Conservation (phyloP, 805 yeast genomes). For the Barnettozyma populi region DNA sequence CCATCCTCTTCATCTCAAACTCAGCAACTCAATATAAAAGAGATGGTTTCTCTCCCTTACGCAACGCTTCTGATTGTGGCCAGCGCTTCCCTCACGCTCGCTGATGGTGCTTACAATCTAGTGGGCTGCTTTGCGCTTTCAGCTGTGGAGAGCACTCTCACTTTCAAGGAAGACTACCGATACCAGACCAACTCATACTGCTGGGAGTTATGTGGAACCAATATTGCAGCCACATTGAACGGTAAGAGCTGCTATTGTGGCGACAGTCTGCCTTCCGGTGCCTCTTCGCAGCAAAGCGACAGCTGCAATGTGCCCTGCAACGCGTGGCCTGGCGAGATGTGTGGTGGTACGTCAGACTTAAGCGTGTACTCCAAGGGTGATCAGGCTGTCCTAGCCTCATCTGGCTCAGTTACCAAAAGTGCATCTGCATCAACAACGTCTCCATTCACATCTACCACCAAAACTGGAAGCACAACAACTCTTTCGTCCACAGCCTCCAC, state of each 20-base stretch:
- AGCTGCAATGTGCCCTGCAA: slow-evolving; percentile 45
- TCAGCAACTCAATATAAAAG: background rate
- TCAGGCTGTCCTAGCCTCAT: slow-evolving; percentile 8
- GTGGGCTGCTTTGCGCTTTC: slow-evolving; percentile 32
- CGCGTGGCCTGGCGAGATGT: slow-evolving; percentile 57
- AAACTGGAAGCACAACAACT: background rate
- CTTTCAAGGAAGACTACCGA: slow-evolving; percentile 40
- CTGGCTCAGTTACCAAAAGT: slow-evolving; percentile 7
- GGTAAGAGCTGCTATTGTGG: slow-evolving; percentile 71
- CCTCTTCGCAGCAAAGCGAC: slow-evolving; percentile 23
- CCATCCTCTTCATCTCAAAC: background rate
- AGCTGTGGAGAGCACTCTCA: slow-evolving; percentile 22
- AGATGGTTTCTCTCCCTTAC: background rate
- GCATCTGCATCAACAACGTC: background rate
- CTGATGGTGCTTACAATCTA: background rate
- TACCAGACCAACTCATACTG: slow-evolving; percentile 62
- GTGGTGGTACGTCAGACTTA: slow-evolving; percentile 56
- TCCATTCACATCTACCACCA: slow-evolving; percentile 11
- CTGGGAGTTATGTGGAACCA: slow-evolving; percentile 42
- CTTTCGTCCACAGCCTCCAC: slow-evolving; percentile 9
- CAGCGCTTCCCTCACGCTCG: background rate
- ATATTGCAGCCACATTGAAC: slow-evolving; percentile 44
- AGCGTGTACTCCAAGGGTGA: slow-evolving; percentile 36
- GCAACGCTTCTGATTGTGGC: background rate
- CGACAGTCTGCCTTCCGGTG: slow-evolving; percentile 32